Evolutionary conservation across 1,284 basidiomycete genomes (phyloP), one percentile per base, ranked within the genome.

Genomic region (Tilletiaria anomala): DNA sequence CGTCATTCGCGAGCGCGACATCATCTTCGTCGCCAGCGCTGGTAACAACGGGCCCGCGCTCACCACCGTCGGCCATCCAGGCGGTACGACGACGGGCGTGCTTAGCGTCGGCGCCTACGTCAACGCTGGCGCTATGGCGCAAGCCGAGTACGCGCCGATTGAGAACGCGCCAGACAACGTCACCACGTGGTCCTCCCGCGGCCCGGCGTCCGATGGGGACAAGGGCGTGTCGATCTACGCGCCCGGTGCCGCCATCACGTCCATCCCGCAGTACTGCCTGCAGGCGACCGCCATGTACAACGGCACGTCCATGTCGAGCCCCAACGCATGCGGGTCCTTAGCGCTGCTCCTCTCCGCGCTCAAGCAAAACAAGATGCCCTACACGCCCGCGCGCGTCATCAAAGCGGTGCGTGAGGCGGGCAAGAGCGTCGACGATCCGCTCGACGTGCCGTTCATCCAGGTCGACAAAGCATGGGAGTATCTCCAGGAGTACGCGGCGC

Each of bases 131-230:
- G 47, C 51, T 11, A 68, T 68, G 67, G 66, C 67, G 45, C 51
- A 58, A 40, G 61, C 64, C 6, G 65, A 68, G 47, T 68, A 68
- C 35, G 60, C 67, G 8, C 53, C 68, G 15, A 55, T 68, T 19
- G 67, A 65, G 24, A 58, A 51, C 5, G 64, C 67, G 12, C 54
- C 51, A 16, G 56, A 60, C 45, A 59, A 53, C 24, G 56, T 59
- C 18, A 68, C 64, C 24, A 68, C 67, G 15, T 68, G 67, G 67
- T 66, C 61, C 40, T 63, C 59, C 35, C 56, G 67, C n/a, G 67
- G 67, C 12, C 67, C 67, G 8, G 53, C 56, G 6, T 42, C 55
- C 19, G 66, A 68, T 34, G 66, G 67, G 8, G 62, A 55, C 16
- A 44, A 43, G 6, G 63, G 63, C 32, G 57, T 68, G 6, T 54